Evolutionary conservation across 1,284 basidiomycete species (phyloP), one percentile per base, ranked within the genome.

Genomic region (Puccinia coronata): DNA sequence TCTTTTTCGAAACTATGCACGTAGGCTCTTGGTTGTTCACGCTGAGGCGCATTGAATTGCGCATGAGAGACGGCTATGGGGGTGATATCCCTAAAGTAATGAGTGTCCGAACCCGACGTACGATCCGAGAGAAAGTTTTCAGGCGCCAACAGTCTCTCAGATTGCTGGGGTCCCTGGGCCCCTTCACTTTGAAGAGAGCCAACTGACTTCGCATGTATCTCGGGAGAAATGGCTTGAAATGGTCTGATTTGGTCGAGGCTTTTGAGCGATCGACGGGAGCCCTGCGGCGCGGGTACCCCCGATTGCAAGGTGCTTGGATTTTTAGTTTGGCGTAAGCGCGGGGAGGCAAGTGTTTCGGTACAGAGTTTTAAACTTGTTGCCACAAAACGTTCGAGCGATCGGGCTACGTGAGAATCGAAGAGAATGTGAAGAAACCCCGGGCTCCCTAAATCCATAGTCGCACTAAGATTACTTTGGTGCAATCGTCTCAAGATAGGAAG

Each of bases 381-480:
- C 12, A 81, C 43, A 41, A 74, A 74, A 16, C 71, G 70, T 49
- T 81, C 79, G 6, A 81, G 34, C 39, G 75, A 53, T 23, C 59
- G 31, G 6, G 34, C 72, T 39, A 63, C n/a, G 49, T 74, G 51
- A 53, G 49, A 63, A 28, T 65, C 71, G 31, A 72, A 31, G 23
- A 81, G 59, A 12, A 74, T 81, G 36, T 74, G 57, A 51, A 81
- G 71, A 23, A 81, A 81, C 18, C 79, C 71, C 20, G 57, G 71
- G 39, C 71, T 81, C 28, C 79, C 79, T 34, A 81, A 57, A 49
- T 81, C 79, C 18, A 81, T 74, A 14, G 43, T 39, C 25, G 55
- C 51, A 55, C 79, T 81, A 20, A 81, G 71, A 74, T 81, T 81
- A 39, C 69, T 63, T 69, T 74, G 70, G 28, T 81, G 79, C 9